Evolutionary conservation across 1,284 basidiomycete species (phyloP).

Genomic region (Malassezia arunalokei): DNA sequence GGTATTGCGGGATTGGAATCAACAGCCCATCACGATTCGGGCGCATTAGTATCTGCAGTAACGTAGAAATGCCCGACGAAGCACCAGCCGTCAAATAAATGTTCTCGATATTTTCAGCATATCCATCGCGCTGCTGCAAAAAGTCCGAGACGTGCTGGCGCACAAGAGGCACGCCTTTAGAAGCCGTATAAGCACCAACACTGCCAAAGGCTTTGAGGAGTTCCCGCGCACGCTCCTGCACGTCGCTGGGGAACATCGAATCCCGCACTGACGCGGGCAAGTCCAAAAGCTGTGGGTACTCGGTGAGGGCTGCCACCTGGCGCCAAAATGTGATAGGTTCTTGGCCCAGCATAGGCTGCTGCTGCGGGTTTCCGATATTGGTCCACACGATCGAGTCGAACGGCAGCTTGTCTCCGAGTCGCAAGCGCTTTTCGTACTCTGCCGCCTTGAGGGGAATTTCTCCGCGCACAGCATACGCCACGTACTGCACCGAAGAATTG

Average conservation of each 20-base stretch:
- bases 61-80: conserved; percentile 75
- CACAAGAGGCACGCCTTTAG: conserved; percentile 80
- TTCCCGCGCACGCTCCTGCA: conserved; percentile 66
- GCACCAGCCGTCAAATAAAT: conserved; percentile 93
- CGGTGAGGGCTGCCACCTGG: conserved; percentile 81
- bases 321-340: conserved; percentile 81
- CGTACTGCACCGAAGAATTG: conserved; percentile 74
- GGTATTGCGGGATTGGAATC: conserved; percentile 97
- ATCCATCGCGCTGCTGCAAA: conserved; percentile 54
- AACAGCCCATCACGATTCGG: conserved; percentile 60
- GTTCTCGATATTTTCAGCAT: conserved; percentile 65
- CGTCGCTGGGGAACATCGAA: conserved; percentile 68
- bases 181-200: conserved; percentile 89
- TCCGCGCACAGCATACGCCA: conserved; percentile 92
- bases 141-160: conserved; percentile 80
- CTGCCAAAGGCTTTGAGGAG: conserved; percentile 78
- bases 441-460: conserved; percentile 88
- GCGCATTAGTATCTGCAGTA: conserved; percentile 68
- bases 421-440: conserved; percentile 51
- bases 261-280: conserved; percentile 45
- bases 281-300: conserved; percentile 75
- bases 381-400: conserved; percentile 82
- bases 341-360: conserved; percentile 75
- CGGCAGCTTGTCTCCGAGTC: conserved; percentile 52
- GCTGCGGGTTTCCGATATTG: conserved; percentile 97